Conservation (phyloP, 2,329 filamentous ascomycete genomes). For the Sporothrix globosa region DNA sequence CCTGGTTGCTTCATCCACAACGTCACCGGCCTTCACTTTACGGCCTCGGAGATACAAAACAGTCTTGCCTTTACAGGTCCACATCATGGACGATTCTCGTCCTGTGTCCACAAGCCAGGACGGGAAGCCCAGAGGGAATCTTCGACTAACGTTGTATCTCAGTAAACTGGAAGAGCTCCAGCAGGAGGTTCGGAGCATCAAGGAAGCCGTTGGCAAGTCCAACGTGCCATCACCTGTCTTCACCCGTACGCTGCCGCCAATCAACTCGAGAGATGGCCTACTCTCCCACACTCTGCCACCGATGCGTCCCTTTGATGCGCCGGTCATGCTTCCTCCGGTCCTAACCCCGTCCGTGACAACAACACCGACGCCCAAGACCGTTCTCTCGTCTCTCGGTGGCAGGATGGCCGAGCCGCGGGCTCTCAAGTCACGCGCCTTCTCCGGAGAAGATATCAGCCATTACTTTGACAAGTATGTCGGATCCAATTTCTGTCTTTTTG, state of each 20-base stretch:
- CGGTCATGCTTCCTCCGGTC: conserved; percentile 34
- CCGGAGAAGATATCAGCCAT: conserved; percentile 58
- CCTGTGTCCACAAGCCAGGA: background rate
- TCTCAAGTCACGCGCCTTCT: conserved; percentile 53
- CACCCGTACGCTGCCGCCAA: conserved; percentile 36
- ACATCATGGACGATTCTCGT: background rate
- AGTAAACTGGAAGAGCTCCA: conserved; percentile 61
- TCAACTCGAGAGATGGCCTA: conserved; percentile 36
- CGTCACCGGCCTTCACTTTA: no score
- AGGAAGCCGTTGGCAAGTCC: conserved; percentile 51
- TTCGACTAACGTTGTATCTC: conserved; percentile 24
- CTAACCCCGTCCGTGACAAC: conserved; percentile 36
- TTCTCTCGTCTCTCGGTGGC: conserved; percentile 14
- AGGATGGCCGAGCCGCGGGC: conserved; percentile 47
- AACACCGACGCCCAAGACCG: conserved; percentile 35
- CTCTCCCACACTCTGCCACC: conserved; percentile 34
- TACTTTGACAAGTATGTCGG: conserved; percentile 56
- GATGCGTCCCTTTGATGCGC: conserved; percentile 35
- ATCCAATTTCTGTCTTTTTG: background rate
- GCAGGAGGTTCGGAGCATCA: conserved; percentile 59
- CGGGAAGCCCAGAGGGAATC: background rate
- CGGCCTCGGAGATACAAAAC: background rate
- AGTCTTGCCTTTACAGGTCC: background rate
- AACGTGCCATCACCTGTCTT: conserved; percentile 32
- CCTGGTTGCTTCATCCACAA: background rate